Base-by-base conservation (phyloP, 2,329 filamentous ascomycete species). In the Colletotrichum siamense region DNA sequence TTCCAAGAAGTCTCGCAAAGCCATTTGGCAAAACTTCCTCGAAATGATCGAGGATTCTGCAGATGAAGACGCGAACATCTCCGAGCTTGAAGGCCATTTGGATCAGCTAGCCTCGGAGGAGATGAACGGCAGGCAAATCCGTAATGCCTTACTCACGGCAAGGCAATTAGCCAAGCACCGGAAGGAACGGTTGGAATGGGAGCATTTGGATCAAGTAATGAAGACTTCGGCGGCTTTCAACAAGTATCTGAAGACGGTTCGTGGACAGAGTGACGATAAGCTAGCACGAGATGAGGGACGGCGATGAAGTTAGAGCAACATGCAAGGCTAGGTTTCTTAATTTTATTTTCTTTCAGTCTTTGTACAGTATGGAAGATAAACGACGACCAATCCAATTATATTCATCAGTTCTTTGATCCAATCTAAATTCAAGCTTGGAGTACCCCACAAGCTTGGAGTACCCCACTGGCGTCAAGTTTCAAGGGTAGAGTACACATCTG, bases 41-140 rank as follows among this genome's bases (percentile, higher is more conserved):
- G 44, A 49, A 0, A 22, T 49, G 44, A 49, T 49, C 0, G 6
- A 8, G 18, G 3, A 49, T 0, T 49, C 44, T 3, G 0, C 18
- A 0, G 44, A 49, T 22, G 44, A 49, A 13, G 44, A 49, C 1
- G 44, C 44, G 3, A 13, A 49, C 6, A 49, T 49, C 6, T 10
- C 10, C n/a, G 44, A 49, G n/a, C 44, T 49, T 7, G 44, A 49
- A 49, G 10, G 0, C 0, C 44, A 49, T 49, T 7, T 49, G 6
- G 44, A 49, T 2, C n/a, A 49, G 10, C 3, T 49, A 1, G 44
- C 44, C 0, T 7, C 3, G 0, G 44, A 49, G 2, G 44, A 49
- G 5, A 49, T 49, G 44, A 49, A 22, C n/a, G 44, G n/a, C 10
- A 49, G 44, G 6, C 44, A 49, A 3, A 49, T 49, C 0, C 44